A percentile compares a stretch with the other conserved stretches of the same genome.
phyloP scores from a whole-genome alignment of 2,329 filamentous ascomycete genomes.

The Aspergillus felis region DNA sequence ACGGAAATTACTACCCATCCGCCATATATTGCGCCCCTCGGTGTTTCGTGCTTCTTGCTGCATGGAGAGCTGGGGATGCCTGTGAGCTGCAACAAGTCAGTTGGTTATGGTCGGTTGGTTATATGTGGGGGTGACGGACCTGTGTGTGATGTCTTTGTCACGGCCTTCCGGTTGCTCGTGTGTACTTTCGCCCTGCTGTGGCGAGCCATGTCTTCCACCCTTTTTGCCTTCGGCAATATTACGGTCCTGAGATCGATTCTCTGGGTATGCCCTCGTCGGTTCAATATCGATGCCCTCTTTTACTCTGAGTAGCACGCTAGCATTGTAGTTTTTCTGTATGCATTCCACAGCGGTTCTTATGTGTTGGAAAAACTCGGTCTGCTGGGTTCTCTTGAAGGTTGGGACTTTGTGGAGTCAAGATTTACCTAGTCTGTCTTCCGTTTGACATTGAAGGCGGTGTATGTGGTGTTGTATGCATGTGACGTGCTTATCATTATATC shows the following conservation, averaged over 20 bases:
- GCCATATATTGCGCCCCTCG: slow-evolving; percentile 47
- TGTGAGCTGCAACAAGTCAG: slow-evolving; percentile 14
- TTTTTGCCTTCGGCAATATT: not conserved
- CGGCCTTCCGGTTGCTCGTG: slow-evolving; percentile 4
- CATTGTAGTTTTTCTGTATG: not conserved
- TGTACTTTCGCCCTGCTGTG: slow-evolving; percentile 13
- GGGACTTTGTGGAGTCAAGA: not conserved
- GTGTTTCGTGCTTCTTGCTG: slow-evolving; percentile 58
- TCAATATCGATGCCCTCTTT: not conserved
- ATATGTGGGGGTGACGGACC: slow-evolving; percentile 1
- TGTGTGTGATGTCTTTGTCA: not conserved
- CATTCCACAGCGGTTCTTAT: not conserved
- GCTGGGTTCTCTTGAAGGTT: not conserved
- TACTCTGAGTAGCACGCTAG: not conserved
- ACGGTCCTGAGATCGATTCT: not conserved
- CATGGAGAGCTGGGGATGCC: slow-evolving; percentile 41
- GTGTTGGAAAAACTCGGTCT: not conserved
- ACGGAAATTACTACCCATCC: slow-evolving; percentile 49
- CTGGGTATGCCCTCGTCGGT: not conserved
- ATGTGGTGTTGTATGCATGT: not conserved
- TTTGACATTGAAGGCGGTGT: not conserved
- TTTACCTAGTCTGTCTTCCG: not conserved
- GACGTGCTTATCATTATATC: not conserved
- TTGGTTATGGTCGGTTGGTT: not conserved
- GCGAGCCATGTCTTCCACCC: slow-evolving; percentile 13